Base-by-base conservation (phyloP, 208 protist genomes). In the Novymonas esmeraldas region DNA sequence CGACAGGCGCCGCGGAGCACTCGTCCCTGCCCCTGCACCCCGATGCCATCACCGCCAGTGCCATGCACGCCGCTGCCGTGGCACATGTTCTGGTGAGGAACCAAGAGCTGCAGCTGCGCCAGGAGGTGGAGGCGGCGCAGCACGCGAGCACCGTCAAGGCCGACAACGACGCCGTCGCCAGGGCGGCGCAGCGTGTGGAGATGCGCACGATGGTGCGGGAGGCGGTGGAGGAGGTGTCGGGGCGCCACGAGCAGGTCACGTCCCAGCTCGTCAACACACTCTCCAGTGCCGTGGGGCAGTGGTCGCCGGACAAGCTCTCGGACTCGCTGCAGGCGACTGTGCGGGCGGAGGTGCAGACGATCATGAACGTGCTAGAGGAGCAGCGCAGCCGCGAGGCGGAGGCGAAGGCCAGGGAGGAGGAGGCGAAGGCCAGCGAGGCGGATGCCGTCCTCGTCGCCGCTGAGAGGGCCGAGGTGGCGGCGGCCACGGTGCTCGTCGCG, bases 201-300 rank as follows among this genome's bases (percentile, higher is more conserved):
- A 65, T 91, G 16, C 84, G 82, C 22, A 70, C 76, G 7, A 68
- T 88, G 75, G 73, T 91, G 41, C 71, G 73, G 29, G 79, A 79
- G 46, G 79, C 82, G 20, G 50, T 92, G 20, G 80, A 89, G 46
- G 82, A 92, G 65, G 80, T 92, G 28, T 76, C 76, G 29, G 69
- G 74, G 24, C 82, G 77, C 11, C 85, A 89, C 62, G 82, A 92
- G 62, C 82, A 89, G 46, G 84, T 82, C 36, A 89, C 80, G 0
- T 70, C 78, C 41, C 82, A 89, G 55, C 65, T 89, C 6, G 78
- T 87, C 6, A 82, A 79, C 54, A 84, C 85, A 20, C 64, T 91
- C 6, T 84, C 79, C 20, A 76, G 74, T 38, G 81, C 86, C 67
- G 75, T 86, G 38, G 70, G 70, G 18, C 79, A 84, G 58, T 88